These are phyloP conservation scores for Epicoccum sorghinum DNA, from an alignment of 2,329 filamentous ascomycete species.

Conservation along the genomic window DNA sequence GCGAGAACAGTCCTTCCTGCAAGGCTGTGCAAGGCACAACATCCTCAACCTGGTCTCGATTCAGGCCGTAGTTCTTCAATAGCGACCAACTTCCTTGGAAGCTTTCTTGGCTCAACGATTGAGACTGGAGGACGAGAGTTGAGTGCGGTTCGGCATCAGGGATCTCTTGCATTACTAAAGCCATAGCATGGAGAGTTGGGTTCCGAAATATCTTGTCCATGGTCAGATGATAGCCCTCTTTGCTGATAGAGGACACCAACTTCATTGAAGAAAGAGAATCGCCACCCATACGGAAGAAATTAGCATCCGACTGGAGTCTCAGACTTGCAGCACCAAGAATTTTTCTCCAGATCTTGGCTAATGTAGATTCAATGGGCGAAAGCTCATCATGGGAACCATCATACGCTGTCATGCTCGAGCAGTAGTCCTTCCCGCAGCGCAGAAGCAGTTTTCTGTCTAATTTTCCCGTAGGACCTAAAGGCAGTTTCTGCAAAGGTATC, in stretches of 20 bases:
- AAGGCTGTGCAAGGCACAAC: conserved; percentile 14
- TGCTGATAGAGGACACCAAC: conserved; percentile 10
- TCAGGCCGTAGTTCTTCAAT: no score
- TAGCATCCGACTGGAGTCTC: neutral
- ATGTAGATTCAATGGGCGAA: no score
- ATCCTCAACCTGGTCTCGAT: neutral
- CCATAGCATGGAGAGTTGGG: conserved; percentile 4
- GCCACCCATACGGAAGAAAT: conserved; percentile 22
- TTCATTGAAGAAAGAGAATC: conserved; percentile 22
- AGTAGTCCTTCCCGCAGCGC: no score
- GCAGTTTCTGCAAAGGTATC: conserved; percentile 1
- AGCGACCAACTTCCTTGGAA: no score
- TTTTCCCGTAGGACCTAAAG: neutral
- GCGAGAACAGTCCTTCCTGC: conserved; percentile 47
- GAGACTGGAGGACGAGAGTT: neutral
- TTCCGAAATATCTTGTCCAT: conserved; percentile 15
- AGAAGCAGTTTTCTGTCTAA: conserved; percentile 5
- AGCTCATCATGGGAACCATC: no score
- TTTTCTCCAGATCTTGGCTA: neutral
- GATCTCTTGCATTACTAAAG: neutral
- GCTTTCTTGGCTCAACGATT: no score
- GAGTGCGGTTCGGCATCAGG: neutral
- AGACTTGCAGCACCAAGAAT: neutral
- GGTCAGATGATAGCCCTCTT: conserved; percentile 9
- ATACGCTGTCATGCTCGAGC: no score